Base-by-base conservation (phyloP, 441 rosid species). In the Viola pubescens region DNA sequence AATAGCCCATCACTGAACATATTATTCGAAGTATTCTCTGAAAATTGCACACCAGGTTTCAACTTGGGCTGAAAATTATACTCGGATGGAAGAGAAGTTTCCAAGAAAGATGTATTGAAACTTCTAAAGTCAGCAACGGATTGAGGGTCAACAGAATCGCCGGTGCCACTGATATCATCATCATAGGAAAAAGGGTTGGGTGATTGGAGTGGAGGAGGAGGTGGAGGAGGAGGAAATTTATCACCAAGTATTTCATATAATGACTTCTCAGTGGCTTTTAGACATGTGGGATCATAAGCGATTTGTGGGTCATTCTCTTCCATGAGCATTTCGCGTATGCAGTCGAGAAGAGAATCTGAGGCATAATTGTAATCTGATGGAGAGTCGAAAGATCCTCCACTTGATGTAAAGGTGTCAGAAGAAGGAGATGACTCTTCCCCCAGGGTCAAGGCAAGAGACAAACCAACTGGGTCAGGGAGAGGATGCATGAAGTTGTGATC, bases 301-400 rank as follows among this genome's bases (percentile, higher is more conserved):
- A 75, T 13, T 71, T 77, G 59, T 73, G 82, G 5, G 61, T 87
- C 73, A 71, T 64, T 63, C 75, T 85, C 92, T 76, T 85, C 96
- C 88, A 83, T 70, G 39, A 86, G 86, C 63, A 84, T 79, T 74
- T 86, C 76, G 47, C 63, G 81, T 55, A 87, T 82, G 69, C 81
- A 87, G 59, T 66, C 70, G 59, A 87, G 67, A 37, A 84, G 4
- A 37, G 12, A 2, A 26, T 9, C 46, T 0, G 85, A 77, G 48
- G 69, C 71, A 41, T 76, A 74, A 19, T 58, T 60, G 10, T 79
- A 87, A 39, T 78, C 76, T 26, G 85, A 77, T 53, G 77, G 65
- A 37, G 78, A 74, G 38, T 61, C 64, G 38, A 58, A 58, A 0
- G 74, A 65, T 37, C 61, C 70, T 40, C 37, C 71, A 3, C 37